Evolutionary conservation across 73 alveolate genomes (phyloP), one percentile per base, ranked within the genome.

Genomic region (Paramecium bursaria): DNA sequence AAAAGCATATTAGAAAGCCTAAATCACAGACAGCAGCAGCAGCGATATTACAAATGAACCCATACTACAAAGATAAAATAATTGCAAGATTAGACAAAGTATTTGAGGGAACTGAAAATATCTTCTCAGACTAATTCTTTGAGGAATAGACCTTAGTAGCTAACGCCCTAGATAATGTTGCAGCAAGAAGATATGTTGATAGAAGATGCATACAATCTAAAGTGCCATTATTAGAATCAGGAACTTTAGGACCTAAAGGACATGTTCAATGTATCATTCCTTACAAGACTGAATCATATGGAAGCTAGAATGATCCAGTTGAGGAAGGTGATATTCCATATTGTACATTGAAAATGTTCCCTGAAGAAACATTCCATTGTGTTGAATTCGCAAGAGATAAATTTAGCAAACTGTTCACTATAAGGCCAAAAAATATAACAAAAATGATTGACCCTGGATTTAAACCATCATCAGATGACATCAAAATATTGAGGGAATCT

Each of bases 171-270:
- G 99, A 96, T 77, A 96, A 96, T 86, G 95, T 96, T 0, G 94
- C 91, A 15, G 98, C 99, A 3, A 91, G 99, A 86, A 87, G 94
- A 86, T 96, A 94, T 82, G 95, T 96, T 0, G 98, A 96, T 86
- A 86, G 86, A 39, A 88, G 98, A 87, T 95, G 98, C 61, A 97
- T 96, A 10, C 74, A 87, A 57, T 95, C 97, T 30, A 88, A 94
- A 48, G 94, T 94, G 25, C 93, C 98, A 15, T 87, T 96, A 19
- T 80, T 96, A 44, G 99, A 96, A 27, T 89, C 97, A 49, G 99
- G 99, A 53, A 96, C 99, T 33, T 88, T 95, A 29, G 99, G 98
- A 31, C 97, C 98, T 13, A 96, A 96, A 86, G 99, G 99, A 1
- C 98, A 96, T 88, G 98, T 94, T 11, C 93, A 96, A 85, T 97